A percentile compares a stretch with the other conserved stretches of the same genome.
Conservation (phyloP, 2,329 filamentous ascomycete genomes). For the Myriosclerotinia curreyana region DNA sequence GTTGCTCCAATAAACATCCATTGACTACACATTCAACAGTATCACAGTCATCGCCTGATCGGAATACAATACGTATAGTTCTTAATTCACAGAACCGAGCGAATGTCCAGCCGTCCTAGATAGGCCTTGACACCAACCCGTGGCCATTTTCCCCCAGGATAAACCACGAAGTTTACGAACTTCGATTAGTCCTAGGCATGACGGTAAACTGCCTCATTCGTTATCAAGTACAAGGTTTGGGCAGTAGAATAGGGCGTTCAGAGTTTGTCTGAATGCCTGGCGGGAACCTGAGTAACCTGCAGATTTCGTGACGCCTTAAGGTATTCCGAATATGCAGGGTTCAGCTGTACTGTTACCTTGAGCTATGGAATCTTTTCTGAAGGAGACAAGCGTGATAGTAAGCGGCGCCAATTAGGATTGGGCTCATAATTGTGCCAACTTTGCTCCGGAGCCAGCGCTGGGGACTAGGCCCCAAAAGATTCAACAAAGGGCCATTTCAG, state of each 20-base stretch:
- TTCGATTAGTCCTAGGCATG: slow-evolving; percentile 43
- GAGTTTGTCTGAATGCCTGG: slow-evolving; percentile 25
- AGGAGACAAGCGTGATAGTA: slow-evolving; percentile 59
- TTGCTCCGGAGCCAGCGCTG: slow-evolving; percentile 57
- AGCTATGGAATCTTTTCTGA: slow-evolving; percentile 46
- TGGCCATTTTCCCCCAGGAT: too few relatives aligned
- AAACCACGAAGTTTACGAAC: neutral
- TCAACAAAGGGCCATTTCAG: slow-evolving; percentile 4
- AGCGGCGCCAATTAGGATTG: slow-evolving; percentile 39
- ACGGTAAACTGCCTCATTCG: slow-evolving; percentile 42
- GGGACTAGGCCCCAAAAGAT: slow-evolving; percentile 53
- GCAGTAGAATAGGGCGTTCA: slow-evolving; percentile 24
- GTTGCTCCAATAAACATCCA: neutral
- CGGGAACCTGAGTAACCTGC: neutral
- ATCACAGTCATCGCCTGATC: neutral
- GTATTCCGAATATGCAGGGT: neutral
- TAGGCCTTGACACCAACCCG: too few relatives aligned
- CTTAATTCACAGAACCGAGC: neutral
- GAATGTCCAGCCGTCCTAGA: too few relatives aligned
- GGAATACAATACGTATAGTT: neutral
- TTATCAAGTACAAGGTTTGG: neutral
- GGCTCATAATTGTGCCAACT: slow-evolving; percentile 39
- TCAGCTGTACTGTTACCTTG: neutral
- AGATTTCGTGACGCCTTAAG: neutral
- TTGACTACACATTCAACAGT: neutral